phyloP scores from a whole-genome alignment of 2,329 filamentous ascomycete species.

The Ascocoryne sarcoides region DNA sequence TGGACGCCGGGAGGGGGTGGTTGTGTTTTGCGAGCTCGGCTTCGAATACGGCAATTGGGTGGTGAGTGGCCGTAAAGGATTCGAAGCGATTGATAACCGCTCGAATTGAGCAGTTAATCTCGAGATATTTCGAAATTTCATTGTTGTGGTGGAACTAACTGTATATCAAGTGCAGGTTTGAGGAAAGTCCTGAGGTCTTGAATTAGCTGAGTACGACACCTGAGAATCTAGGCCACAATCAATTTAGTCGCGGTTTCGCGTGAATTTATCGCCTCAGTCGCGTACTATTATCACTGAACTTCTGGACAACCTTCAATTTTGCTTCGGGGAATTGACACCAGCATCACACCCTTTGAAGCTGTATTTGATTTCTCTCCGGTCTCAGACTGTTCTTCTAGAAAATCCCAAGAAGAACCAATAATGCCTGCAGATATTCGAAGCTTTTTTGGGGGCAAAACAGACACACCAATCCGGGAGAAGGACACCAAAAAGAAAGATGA shows the following conservation, averaged over 20 bases:
- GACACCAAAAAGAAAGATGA: constrained; percentile 27
- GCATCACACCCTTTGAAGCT: too few relatives aligned
- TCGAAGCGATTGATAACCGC: constrained; percentile 23
- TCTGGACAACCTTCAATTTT: too few relatives aligned
- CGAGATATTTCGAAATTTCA: constrained; percentile 22
- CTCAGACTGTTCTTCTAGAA: too few relatives aligned
- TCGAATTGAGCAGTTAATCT: constrained; percentile 25
- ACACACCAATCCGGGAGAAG: constrained; percentile 40
- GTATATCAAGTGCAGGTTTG: constrained; percentile 3
- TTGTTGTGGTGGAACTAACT: constrained; percentile 13
- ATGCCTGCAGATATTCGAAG: constrained; percentile 87
- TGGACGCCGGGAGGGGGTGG: constrained; percentile 43
- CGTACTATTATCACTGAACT: neutral
- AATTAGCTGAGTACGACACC: too few relatives aligned
- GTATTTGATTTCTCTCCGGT: too few relatives aligned
- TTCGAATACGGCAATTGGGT: constrained; percentile 21
- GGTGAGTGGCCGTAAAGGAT: constrained; percentile 25
- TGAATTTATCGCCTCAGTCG: neutral
- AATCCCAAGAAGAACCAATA: too few relatives aligned
- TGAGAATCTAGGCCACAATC: constrained; percentile 5
- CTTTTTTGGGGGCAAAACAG: constrained; percentile 77
- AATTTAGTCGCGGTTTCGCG: constrained; percentile 13
- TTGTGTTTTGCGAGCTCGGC: constrained; percentile 21
- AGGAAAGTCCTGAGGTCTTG: too few relatives aligned
- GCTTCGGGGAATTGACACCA: too few relatives aligned